phyloP scores from a whole-genome alignment of 345 rosid species.

The Camelina neglecta region DNA sequence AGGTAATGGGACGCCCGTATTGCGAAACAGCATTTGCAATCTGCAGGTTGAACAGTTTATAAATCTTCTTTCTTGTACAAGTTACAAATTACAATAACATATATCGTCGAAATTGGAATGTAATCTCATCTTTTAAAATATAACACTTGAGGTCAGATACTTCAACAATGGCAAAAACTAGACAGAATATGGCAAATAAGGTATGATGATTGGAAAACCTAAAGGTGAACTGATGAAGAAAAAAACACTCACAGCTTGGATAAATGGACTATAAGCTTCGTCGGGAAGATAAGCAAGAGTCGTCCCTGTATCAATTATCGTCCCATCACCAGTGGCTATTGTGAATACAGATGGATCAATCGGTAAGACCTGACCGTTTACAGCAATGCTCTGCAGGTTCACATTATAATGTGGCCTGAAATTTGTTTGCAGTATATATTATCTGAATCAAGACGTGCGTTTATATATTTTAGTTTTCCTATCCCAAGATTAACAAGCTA shows the following conservation, averaged over 20 bases:
- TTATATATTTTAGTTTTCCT: constrained; percentile 31
- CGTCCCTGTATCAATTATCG: constrained; percentile 95
- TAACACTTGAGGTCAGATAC: constrained; percentile 6
- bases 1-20: constrained; percentile 54
- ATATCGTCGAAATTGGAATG: neutral
- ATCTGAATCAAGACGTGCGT: constrained; percentile 43
- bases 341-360: constrained; percentile 80
- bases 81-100: constrained; percentile 3
- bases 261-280: constrained; percentile 67
- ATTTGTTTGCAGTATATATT: constrained; percentile 44
- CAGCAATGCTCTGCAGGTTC: constrained; percentile 87
- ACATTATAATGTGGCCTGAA: constrained; percentile 98
- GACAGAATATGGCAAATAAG: constrained; percentile 17
- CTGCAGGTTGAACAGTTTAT: constrained; percentile 51
- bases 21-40: constrained; percentile 61
- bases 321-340: constrained; percentile 78
- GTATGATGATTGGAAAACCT: constrained; percentile 11
- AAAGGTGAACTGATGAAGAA: constrained; percentile 3
- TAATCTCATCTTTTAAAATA: constrained; percentile 3
- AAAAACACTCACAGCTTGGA: constrained; percentile 69
- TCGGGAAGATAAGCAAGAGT: constrained; percentile 95
- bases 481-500: constrained; percentile 23
- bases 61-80: constrained; percentile 13
- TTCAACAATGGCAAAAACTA: constrained; percentile 5
- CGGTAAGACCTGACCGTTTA: constrained; percentile 63